Evolutionary conservation across 345 rosid genomes (phyloP), one percentile per base, ranked within the genome.

Genomic region (Sisymbrium altissimum): DNA sequence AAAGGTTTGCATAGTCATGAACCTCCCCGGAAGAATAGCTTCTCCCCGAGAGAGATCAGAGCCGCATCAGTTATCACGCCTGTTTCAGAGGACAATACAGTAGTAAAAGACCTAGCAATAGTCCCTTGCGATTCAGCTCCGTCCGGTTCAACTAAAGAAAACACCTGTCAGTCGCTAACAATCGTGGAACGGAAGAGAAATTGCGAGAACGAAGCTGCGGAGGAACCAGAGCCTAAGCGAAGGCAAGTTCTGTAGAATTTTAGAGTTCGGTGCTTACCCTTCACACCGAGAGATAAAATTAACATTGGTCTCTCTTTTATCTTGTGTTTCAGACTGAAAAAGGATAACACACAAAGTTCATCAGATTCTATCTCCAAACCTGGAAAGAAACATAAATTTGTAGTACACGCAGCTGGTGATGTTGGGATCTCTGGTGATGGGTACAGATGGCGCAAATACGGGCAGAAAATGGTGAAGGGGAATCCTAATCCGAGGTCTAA

Each of bases 391-490:
- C 81, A 86, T 58, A 91, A 85, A 81, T 38, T 83, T 53, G 85
- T 93, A 3, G 92, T 93, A 66, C 96, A 93, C 71, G 92, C 97
- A 58, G 91, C 96, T 30, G 92, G 86, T 78, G 94, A 93, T 79
- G 91, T 89, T 63, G 97, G 93, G 61, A 84, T 90, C 78, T 89
- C 92, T n/a, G 88, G 87, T 63, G 98, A 93, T 83, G 98, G 98
- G 54, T 87, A 93, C 77, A 85, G 97, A 75, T 93, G 98, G 98
- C 92, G 97, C 61, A 93, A 93, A 71, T 93, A 93, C 59, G 97
- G 98, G 71, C 97, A 93, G 85, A 93, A 93, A 74, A 86, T 91
- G 98, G 97, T 93, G 80, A 93, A 93, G 60, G 98, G 98, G 78
- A 93, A 88, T 81, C 80, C 87, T 39, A 84, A 88, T 75, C 98